Conservation (phyloP, 1,284 basidiomycete species). For the Sporisorium graminicola region DNA sequence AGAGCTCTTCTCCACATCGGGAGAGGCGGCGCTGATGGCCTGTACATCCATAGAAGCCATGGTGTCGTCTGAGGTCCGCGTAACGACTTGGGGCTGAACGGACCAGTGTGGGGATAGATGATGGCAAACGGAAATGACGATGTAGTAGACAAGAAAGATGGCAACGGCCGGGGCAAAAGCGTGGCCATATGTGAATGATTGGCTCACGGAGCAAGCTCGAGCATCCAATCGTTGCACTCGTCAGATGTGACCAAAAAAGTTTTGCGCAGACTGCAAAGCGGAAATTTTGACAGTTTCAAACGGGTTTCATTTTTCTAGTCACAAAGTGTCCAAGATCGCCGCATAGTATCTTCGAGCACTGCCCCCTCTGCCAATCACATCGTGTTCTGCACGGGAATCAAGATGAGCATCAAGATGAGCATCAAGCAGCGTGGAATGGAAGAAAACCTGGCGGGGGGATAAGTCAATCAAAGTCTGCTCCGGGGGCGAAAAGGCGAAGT, state of each 20-base stretch:
- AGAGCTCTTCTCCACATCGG: constrained; percentile 37
- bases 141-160: background rate
- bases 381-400: background rate
- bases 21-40: constrained; percentile 10
- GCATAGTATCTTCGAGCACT: background rate
- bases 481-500: background rate
- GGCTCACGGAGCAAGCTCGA: constrained; percentile 6
- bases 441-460: background rate
- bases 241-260: constrained; percentile 9
- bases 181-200: constrained; percentile 26
- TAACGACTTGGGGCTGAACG: background rate
- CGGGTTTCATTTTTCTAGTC: background rate
- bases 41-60: constrained; percentile 31
- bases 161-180: background rate
- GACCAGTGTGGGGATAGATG: background rate
- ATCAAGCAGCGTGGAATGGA: background rate
- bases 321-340: background rate
- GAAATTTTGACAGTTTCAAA: constrained; percentile 11
- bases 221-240: constrained; percentile 13
- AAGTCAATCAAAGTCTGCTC: background rate
- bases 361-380: background rate
- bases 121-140: background rate
- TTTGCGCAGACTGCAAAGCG: constrained; percentile 6
- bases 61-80: background rate
- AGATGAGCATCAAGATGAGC: background rate